Conservation (phyloP, 192 early-diverging fungal species). For the Coemansia sp. region DNA sequence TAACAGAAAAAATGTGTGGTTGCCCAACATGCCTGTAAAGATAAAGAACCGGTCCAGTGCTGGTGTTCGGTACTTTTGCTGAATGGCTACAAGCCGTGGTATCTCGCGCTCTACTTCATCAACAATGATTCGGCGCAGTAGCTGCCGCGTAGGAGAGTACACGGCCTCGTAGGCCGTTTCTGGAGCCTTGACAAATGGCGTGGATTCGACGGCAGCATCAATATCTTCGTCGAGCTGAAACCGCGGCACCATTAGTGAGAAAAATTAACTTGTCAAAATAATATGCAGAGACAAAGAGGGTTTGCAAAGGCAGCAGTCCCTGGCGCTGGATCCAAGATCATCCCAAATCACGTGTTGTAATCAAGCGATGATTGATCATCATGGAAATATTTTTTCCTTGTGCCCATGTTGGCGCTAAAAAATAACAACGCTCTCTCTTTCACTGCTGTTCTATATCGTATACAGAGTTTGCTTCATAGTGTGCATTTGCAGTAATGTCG, state of each 20-base stretch:
- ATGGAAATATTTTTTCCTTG: neutral
- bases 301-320: too few species aligned
- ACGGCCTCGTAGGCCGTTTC: conserved; percentile 37
- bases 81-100: conserved; percentile 31
- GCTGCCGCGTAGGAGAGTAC: conserved; percentile 33
- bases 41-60: conserved; percentile 64
- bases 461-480: neutral
- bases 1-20: conserved; percentile 84
- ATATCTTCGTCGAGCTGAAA: conserved; percentile 53
- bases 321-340: too few species aligned
- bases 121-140: conserved; percentile 19
- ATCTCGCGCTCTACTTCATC: conserved; percentile 45
- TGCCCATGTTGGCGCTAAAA: neutral
- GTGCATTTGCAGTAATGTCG: conserved; percentile 14
- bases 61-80: conserved; percentile 24
- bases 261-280: conserved; percentile 1
- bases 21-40: conserved; percentile 74
- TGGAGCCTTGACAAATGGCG: conserved; percentile 20
- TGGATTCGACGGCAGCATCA: conserved; percentile 6
- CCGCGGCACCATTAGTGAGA: conserved; percentile 18
- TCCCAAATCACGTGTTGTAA: neutral
- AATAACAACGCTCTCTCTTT: too few species aligned
- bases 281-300: neutral
- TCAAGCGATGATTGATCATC: neutral
- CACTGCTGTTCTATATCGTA: neutral